Evolutionary conservation across 495 filamentous ascomycete genomes (phyloP).

Genomic region (Penicillium simplicissimum): DNA sequence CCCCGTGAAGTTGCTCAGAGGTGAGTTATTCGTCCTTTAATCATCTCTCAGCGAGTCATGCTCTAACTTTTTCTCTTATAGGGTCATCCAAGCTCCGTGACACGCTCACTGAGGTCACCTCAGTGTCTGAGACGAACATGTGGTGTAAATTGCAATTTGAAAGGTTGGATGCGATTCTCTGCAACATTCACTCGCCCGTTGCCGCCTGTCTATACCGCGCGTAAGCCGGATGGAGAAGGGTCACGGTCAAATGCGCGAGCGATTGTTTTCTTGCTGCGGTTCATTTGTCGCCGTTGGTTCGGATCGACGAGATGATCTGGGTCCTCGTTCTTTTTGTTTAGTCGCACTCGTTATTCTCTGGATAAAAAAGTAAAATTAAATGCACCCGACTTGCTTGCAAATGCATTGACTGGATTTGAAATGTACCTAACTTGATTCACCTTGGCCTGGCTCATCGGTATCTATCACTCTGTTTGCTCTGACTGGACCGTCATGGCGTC

Average conservation of each 20-base stretch:
- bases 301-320: conserved; percentile 13
- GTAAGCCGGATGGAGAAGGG: conserved; percentile 20
- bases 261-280: conserved; percentile 11
- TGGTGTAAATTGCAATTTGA: conserved; percentile 38
- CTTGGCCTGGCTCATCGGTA: background rate
- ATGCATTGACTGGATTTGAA: conserved; percentile 6
- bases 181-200: conserved; percentile 28
- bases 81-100: conserved; percentile 51
- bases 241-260: conserved; percentile 25
- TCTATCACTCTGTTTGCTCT: background rate
- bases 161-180: conserved; percentile 37
- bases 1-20: conserved; percentile 42
- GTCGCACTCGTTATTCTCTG: conserved; percentile 17
- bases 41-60: background rate
- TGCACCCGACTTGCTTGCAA: conserved; percentile 11
- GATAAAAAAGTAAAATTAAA: conserved; percentile 11
- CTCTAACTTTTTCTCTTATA: conserved; percentile 17
- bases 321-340: conserved; percentile 22
- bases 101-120: conserved; percentile 33
- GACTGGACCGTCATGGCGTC: background rate
- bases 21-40: conserved; percentile 19
- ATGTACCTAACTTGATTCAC: background rate
- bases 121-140: conserved; percentile 31
- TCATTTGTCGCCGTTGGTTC: conserved; percentile 16
- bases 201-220: conserved; percentile 23